Evolutionary conservation across 371 early-diverging fungal genomes (phyloP), one percentile per base, ranked within the genome.

Genomic region (Apophysomyces sp.): DNA sequence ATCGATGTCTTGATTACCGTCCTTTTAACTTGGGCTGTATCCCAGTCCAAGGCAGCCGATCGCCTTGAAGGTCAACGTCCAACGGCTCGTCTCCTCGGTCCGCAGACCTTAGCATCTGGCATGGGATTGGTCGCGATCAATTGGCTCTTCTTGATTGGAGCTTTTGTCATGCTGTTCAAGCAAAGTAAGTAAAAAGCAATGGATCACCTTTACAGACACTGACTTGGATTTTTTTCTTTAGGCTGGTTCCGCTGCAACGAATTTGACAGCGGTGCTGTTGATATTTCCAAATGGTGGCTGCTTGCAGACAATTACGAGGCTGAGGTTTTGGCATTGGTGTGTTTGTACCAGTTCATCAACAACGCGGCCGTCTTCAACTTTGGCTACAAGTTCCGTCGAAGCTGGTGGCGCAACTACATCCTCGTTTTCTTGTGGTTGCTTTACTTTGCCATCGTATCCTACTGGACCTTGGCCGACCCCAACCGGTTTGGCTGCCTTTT

Each of bases 261-360:
- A 68, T 90, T 89, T 63, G 86, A 90, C 64, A 73, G 83, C 0
- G 58, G 71, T 24, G 76, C 78, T 11, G 83, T 78, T 16, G 90
- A 92, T 65, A 67, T 85, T 16, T 73, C 84, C 21, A 83, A 86
- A 55, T 92, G 91, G 92, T 89, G 88, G 85, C 71, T 89, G 34
- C 69, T 90, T 26, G 89, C 87, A n/a, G 92, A 92, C 63, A 92
- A 90, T 64, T 92, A 75, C 68, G 92, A 92, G 72, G 83, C 81
- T 4, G 77, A 77, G 21, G 68, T 74, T 2, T 58, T 90, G 30
- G 67, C 86, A 3, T 65, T 85, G 21, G 74, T 84, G 12, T 82
- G 81, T 60, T 68, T 88, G n/a, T 87, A 82, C 67, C 85, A 86
- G 61, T 84, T 87, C 61, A 75, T 86, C 60, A 82, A 80, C 63